phyloP scores from a whole-genome alignment of 805 yeast species.

The Suhomyces sp. region DNA sequence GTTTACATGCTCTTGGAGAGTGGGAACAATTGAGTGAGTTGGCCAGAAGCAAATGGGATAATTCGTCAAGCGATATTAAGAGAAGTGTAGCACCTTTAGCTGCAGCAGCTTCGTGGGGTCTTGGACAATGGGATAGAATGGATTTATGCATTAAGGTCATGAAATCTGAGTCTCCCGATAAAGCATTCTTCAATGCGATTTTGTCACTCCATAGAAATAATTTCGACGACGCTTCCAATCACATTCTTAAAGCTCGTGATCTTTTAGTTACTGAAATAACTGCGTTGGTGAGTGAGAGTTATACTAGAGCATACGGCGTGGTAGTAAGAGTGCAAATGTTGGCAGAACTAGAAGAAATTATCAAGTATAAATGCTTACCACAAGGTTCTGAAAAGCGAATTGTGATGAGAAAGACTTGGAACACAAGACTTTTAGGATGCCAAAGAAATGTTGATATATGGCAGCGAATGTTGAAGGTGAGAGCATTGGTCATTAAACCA shows the following conservation, averaged over 20 bases:
- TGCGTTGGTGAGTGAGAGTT: conserved; percentile 92
- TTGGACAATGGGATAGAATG: conserved; percentile 96
- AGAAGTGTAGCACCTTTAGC: conserved; percentile 94
- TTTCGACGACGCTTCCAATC: conserved; percentile 75
- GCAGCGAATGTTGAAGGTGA: conserved; percentile 91
- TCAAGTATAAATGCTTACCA: conserved; percentile 81
- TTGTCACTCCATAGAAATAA: conserved; percentile 81
- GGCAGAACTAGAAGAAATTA: conserved; percentile 94
- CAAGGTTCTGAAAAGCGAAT: conserved; percentile 77
- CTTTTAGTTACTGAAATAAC: conserved; percentile 89
- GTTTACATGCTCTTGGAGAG: conserved; percentile 97
- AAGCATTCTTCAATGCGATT: conserved; percentile 92
- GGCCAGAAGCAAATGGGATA: conserved; percentile 83
- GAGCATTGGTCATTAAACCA: conserved; percentile 91
- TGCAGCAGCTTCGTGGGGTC: conserved; percentile 99
- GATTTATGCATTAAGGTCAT: conserved; percentile 86
- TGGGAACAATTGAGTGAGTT: conserved; percentile 91
- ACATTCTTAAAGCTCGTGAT: conserved; percentile 84
- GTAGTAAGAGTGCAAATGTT: conserved; percentile 97
- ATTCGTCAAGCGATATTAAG: conserved; percentile 67
- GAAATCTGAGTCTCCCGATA: conserved; percentile 90
- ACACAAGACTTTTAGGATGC: conserved; percentile 85
- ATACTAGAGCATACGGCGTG: conserved; percentile 94
- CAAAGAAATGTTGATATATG: conserved; percentile 98
- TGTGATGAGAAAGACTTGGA: conserved; percentile 89